Percentiles rank a stretch among this genome's conserved stretches.
phyloP scores from a whole-genome alignment of 140 eudicot genomes.

The Ambrosia hybrid region DNA sequence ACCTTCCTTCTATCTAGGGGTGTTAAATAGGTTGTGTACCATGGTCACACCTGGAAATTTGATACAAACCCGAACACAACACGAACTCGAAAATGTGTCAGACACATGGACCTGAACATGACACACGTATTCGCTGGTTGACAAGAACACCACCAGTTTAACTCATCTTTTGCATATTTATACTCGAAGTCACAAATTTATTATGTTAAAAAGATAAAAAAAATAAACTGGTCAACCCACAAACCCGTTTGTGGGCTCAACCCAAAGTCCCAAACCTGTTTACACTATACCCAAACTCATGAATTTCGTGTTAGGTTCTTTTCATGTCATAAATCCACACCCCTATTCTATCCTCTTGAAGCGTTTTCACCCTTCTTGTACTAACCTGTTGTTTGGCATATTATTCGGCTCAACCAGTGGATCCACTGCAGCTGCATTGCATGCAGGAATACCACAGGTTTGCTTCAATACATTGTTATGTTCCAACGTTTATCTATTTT shows the following conservation, averaged over 20 bases:
- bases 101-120: background rate
- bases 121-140: background rate
- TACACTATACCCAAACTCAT: too few species aligned
- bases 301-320: background rate
- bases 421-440: constrained; percentile 95
- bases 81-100: background rate
- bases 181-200: background rate
- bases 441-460: constrained; percentile 93
- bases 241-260: background rate
- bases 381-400: constrained; percentile 7
- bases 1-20: constrained; percentile 3
- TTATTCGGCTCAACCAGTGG: constrained; percentile 55
- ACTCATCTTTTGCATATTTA: background rate
- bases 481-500: background rate
- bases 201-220: background rate
- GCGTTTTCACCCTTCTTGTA: constrained; percentile 22
- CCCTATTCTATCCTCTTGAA: background rate
- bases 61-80: background rate
- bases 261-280: too few species aligned
- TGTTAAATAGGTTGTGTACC: background rate
- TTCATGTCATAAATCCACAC: background rate
- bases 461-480: constrained; percentile 10
- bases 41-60: background rate
- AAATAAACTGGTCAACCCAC: background rate
- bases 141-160: too few species aligned